Evolutionary conservation across 129 eudicot genomes (phyloP).

Genomic region (Flaveria linearis): DNA sequence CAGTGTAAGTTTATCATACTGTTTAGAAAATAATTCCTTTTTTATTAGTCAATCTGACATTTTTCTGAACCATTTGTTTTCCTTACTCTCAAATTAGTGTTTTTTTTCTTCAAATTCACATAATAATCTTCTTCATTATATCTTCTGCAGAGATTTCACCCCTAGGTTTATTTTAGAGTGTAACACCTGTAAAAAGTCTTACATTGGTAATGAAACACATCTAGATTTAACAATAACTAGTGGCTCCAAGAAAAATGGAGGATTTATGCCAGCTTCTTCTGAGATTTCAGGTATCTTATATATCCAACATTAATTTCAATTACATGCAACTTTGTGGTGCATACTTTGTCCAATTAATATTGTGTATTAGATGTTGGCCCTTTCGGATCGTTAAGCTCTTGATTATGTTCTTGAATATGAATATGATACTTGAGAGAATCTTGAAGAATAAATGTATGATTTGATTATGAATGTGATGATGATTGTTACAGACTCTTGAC

Average conservation of each 20-base stretch:
- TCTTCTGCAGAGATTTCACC: slow-evolving; percentile 51
- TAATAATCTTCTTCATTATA: slow-evolving; percentile 8
- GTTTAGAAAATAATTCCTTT: not conserved
- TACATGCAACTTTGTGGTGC: not conserved
- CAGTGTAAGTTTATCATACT: slow-evolving; percentile 56
- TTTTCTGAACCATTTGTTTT: not conserved
- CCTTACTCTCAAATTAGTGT: not conserved
- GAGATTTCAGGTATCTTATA: slow-evolving; percentile 75
- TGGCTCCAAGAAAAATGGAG: slow-evolving; percentile 67
- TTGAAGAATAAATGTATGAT: too few species aligned
- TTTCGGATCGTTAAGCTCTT: too few species aligned
- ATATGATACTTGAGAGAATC: too few species aligned
- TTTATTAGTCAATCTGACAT: not conserved
- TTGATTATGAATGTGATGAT: too few species aligned
- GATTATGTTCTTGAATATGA: too few species aligned
- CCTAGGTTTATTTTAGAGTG: slow-evolving; percentile 56
- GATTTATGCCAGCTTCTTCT: slow-evolving; percentile 67
- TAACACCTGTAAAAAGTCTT: slow-evolving; percentile 56
- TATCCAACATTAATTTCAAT: not conserved
- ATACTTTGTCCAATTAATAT: not conserved
- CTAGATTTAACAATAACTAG: slow-evolving; percentile 73
- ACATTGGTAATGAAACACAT: slow-evolving; percentile 64
- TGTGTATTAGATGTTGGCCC: not conserved
- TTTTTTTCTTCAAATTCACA: not conserved
- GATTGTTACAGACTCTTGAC: too few species aligned